Conservation (phyloP, 768 basidiomycete genomes). For the Mycena amicta region DNA sequence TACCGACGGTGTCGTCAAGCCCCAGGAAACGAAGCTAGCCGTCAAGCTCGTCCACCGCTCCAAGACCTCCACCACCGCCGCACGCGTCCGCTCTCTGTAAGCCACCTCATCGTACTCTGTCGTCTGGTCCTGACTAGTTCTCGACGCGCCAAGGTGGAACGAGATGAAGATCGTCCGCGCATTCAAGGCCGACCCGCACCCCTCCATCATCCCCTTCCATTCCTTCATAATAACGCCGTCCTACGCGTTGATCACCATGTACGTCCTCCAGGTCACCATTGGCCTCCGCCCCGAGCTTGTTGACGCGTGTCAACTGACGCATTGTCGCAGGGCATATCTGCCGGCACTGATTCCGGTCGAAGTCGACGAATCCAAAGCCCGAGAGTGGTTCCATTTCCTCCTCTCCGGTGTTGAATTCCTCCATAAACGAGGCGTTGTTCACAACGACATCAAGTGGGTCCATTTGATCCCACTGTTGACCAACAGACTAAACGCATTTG, state of each 20-base stretch:
- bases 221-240: slow-evolving; percentile 92
- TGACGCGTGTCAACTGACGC: slow-evolving; percentile 8
- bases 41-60: slow-evolving; percentile 94
- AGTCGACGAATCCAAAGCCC: slow-evolving; percentile 77
- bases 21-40: slow-evolving; percentile 66
- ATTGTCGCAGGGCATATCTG: slow-evolving; percentile 72
- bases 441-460: slow-evolving; percentile 91
- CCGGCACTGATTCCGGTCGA: slow-evolving; percentile 88
- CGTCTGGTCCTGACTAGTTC: slow-evolving; percentile 6
- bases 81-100: slow-evolving; percentile 85
- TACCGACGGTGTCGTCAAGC: slow-evolving; percentile 37
- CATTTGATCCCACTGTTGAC: slow-evolving; percentile 6
- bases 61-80: slow-evolving; percentile 82
- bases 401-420: slow-evolving; percentile 84
- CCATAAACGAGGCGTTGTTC: slow-evolving; percentile 81
- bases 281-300: slow-evolving; percentile 6
- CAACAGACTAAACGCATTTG: slow-evolving; percentile 3
- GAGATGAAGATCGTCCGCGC: slow-evolving; percentile 95
- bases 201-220: slow-evolving; percentile 90
- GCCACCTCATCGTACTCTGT: slow-evolving; percentile 29
- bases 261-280: slow-evolving; percentile 33
- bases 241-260: slow-evolving; percentile 93
- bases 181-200: slow-evolving; percentile 84
- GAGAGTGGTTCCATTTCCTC: slow-evolving; percentile 80
- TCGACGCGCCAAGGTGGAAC: slow-evolving; percentile 68